phyloP scores from a whole-genome alignment of 768 basidiomycete species.

The Suillus hirtellus region DNA sequence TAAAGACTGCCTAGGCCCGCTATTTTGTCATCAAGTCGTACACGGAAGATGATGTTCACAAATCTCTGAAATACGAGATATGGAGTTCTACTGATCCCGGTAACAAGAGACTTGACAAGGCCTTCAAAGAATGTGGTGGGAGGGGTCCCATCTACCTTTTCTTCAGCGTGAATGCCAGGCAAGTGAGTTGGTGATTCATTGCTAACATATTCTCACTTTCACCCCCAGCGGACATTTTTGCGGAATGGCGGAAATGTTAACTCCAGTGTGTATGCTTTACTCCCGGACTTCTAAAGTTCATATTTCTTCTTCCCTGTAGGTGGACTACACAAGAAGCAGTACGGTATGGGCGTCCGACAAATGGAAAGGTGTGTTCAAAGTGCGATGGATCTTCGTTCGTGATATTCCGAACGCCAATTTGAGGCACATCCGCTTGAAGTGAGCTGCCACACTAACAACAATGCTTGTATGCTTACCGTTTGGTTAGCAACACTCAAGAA shows the following conservation, averaged over 20 bases:
- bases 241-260: constrained; percentile 98
- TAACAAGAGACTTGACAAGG: constrained; percentile 95
- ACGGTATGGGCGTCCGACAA: constrained; percentile 99
- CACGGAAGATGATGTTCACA: constrained; percentile 99
- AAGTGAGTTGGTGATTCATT: constrained; percentile 7
- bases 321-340: constrained; percentile 92
- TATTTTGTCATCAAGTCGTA: constrained; percentile 99
- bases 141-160: constrained; percentile 96
- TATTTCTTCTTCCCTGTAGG: constrained; percentile 37
- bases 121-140: constrained; percentile 92
- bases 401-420: constrained; percentile 91
- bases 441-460: constrained; percentile 3
- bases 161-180: constrained; percentile 96
- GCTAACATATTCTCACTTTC: constrained; percentile 11
- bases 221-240: constrained; percentile 87
- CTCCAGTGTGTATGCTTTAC: constrained; percentile 57
- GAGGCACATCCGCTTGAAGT: constrained; percentile 89
- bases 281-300: neutral
- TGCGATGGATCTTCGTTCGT: constrained; percentile 95
- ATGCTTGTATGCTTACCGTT: constrained; percentile 15
- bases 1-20: constrained; percentile 57
- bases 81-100: constrained; percentile 98
- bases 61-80: constrained; percentile 95
- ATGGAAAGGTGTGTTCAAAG: constrained; percentile 99
- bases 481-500: constrained; percentile 88